phyloP scores from a whole-genome alignment of 2,329 filamentous ascomycete species.

The Exserohilum turcica region DNA sequence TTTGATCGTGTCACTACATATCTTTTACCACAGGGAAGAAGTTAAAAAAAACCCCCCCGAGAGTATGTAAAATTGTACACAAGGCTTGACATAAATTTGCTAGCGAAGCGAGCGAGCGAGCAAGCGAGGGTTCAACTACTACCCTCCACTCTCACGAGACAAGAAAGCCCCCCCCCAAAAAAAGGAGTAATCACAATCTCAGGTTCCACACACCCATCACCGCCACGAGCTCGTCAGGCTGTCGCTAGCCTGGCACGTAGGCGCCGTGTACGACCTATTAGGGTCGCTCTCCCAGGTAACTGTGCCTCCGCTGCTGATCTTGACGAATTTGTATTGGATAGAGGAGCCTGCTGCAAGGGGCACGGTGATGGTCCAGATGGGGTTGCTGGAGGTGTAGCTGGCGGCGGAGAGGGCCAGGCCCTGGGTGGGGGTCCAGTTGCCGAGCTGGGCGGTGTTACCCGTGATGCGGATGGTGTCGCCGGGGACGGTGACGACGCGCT shows the following conservation, averaged over 20 bases:
- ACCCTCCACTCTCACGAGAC: no score
- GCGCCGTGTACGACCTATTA: constrained; percentile 51
- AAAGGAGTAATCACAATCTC: no score
- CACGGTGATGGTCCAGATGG: constrained; percentile 55
- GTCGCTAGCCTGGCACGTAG: constrained; percentile 32
- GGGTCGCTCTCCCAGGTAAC: constrained; percentile 54
- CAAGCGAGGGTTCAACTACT: no score
- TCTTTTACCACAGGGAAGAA: no score
- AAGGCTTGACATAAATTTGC: no score
- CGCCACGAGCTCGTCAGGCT: constrained; percentile 32
- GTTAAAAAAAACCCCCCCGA: no score
- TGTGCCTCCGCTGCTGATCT: constrained; percentile 52
- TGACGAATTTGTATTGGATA: constrained; percentile 55
- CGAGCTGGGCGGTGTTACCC: constrained; percentile 53
- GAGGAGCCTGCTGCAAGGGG: constrained; percentile 49
- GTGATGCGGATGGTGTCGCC: constrained; percentile 57
- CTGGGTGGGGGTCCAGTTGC: constrained; percentile 50
- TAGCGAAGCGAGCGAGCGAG: no score
- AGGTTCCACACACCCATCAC: not conserved
- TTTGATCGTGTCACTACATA: no score
- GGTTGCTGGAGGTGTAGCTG: constrained; percentile 52
- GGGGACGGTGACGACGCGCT: constrained; percentile 54
- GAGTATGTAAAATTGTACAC: no score
- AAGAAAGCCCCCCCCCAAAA: no score
- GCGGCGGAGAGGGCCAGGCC: constrained; percentile 50